Evolutionary conservation across 2,329 filamentous ascomycete genomes (phyloP).

Genomic region (Penicillium hordei): DNA sequence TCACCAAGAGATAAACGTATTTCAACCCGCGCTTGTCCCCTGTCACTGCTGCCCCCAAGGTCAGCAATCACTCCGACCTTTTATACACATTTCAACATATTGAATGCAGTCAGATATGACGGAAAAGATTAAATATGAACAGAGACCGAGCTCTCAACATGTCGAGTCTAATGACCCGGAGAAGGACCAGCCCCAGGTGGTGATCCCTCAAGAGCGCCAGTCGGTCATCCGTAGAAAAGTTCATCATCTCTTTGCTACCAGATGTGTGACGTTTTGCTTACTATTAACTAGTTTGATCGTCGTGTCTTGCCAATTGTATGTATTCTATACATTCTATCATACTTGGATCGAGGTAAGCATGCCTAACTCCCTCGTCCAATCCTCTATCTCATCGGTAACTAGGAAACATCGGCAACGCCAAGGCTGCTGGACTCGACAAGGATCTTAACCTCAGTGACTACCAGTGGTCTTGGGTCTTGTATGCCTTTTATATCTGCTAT

Average conservation of each 20-base stretch:
- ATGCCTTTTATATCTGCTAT: slow-evolving; percentile 29
- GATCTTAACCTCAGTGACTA: slow-evolving; percentile 20
- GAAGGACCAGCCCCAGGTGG: neutral
- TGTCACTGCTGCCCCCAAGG: neutral
- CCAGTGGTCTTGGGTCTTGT: slow-evolving; percentile 29
- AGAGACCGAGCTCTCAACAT: slow-evolving; percentile 5
- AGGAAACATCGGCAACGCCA: slow-evolving; percentile 29
- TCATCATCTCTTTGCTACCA: neutral
- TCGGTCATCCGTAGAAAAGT: slow-evolving; percentile 18
- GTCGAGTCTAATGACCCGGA: slow-evolving; percentile 2
- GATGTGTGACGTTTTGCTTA: neutral
- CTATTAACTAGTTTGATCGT: neutral
- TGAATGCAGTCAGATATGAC: neutral
- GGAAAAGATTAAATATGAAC: neutral
- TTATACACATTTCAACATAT: neutral
- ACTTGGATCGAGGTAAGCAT: slow-evolving; percentile 23
- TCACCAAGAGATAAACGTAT: neutral
- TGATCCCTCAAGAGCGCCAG: slow-evolving; percentile 12
- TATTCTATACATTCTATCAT: slow-evolving; percentile 26
- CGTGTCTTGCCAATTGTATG: slow-evolving; percentile 26
- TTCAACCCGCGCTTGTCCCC: neutral
- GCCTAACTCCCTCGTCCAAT: neutral
- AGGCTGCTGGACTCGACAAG: slow-evolving; percentile 23
- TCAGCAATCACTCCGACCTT: neutral
- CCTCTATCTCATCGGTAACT: neutral